Evolutionary conservation across 805 yeast genomes (phyloP).

Genomic region (Dipodascopsis uninucleata): DNA sequence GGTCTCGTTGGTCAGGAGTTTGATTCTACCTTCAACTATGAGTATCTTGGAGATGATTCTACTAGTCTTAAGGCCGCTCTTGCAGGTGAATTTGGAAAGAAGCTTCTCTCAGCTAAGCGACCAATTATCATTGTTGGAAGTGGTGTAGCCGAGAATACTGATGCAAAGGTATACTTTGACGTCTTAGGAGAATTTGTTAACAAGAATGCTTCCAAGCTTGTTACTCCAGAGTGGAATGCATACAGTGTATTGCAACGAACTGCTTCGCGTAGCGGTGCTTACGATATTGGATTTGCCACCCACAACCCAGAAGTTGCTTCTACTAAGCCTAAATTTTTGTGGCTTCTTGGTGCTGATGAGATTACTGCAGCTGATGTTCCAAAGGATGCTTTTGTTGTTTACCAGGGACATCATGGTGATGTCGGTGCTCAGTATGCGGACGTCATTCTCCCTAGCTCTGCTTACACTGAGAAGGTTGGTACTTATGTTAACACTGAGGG

Average conservation of each 20-base stretch:
- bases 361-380: slow-evolving; percentile 65
- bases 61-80: slow-evolving; percentile 58
- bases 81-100: slow-evolving; percentile 64
- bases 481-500: slow-evolving; percentile 90
- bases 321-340: slow-evolving; percentile 66
- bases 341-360: slow-evolving; percentile 83
- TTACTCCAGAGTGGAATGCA: slow-evolving; percentile 76
- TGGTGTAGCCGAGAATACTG: slow-evolving; percentile 65
- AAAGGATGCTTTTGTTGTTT: slow-evolving; percentile 78
- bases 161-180: slow-evolving; percentile 58
- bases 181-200: slow-evolving; percentile 58
- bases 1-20: slow-evolving; percentile 72
- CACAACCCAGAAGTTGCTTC: slow-evolving; percentile 45
- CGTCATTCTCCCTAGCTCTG: slow-evolving; percentile 80
- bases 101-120: slow-evolving; percentile 58
- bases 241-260: slow-evolving; percentile 75
- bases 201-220: slow-evolving; percentile 52
- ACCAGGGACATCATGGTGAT: slow-evolving; percentile 92
- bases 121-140: slow-evolving; percentile 82
- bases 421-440: slow-evolving; percentile 84
- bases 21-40: slow-evolving; percentile 68
- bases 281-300: slow-evolving; percentile 74
- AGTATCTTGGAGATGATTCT: slow-evolving; percentile 60
- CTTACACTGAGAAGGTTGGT: slow-evolving; percentile 82
- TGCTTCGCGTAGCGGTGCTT: slow-evolving; percentile 84